phyloP scores from a whole-genome alignment of 495 filamentous ascomycete species.

The Letharia lupina region DNA sequence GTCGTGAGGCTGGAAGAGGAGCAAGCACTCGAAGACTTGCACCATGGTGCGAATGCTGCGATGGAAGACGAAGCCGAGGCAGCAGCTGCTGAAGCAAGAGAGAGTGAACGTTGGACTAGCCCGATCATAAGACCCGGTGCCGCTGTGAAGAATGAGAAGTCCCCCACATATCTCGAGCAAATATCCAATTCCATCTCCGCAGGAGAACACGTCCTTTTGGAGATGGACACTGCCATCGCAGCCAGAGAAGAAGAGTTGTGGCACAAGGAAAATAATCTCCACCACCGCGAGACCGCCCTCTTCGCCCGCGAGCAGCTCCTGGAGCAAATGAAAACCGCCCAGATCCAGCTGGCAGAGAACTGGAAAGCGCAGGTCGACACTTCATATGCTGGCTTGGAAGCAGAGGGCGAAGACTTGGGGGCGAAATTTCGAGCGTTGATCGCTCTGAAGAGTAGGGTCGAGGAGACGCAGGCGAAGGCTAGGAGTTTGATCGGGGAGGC shows the following conservation, averaged over 20 bases:
- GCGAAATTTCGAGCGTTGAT: background rate
- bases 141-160: background rate
- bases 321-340: background rate
- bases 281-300: background rate
- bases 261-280: background rate
- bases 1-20: background rate
- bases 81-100: background rate
- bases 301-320: background rate
- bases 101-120: background rate
- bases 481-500: background rate
- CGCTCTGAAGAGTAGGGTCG: background rate
- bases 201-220: background rate
- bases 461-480: background rate
- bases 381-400: background rate
- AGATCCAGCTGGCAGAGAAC: background rate
- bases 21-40: background rate
- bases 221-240: background rate
- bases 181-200: background rate
- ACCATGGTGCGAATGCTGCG: background rate
- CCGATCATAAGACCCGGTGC: background rate
- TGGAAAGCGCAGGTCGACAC: background rate
- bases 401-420: background rate
- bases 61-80: background rate
- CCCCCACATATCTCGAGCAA: background rate
- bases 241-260: background rate